Base-by-base conservation (phyloP, 352 stramenopile species). In the Phytophthora podocarpi region DNA sequence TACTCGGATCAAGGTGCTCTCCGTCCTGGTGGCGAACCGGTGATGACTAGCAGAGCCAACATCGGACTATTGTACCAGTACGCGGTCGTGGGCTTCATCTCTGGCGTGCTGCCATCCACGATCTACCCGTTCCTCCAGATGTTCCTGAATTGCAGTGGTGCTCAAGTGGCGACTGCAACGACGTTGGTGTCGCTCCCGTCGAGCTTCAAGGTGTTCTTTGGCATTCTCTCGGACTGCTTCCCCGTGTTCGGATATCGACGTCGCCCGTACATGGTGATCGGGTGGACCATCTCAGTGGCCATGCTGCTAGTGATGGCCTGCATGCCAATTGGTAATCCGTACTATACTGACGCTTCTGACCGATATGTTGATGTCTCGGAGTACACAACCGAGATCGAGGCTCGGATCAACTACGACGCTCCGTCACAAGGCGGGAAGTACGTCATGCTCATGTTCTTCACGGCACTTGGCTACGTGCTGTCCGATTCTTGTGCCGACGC, bases 201-300 rank as follows among this genome's bases (percentile, higher is more conserved):
- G 59, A 80, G 66, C 43, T 80, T 83, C 52, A 87, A 87, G 60
- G 68, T 87, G 23, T 85, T 87, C 27, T 79, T 81, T 40, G 77
- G 77, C 9, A 74, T 87, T 41, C 16, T 87, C 13, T 85, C 77
- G 16, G 77, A 86, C 52, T 82, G 70, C 48, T 74, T 87, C 35
- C 77, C 77, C 10, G 71, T 87, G 32, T 76, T 67, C 31, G 78
- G 78, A 10, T 85, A 74, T 40, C 72, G 78, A 9, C 66, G 78
- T 31, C 75, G 78, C 3, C 70, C 78, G 20, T 87, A 76, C 45
- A 87, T 87, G 75, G 52, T 83, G 13, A 65, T 87, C 37, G 77
- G 77, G 8, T 87, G 77, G 77, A 69, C 45, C 28, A 47, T 87
- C 5, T 72, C 56, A 21, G 36, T 81, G 13, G 35, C 48, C 2